These are phyloP conservation scores for Paxillus involutus DNA, from an alignment of 768 basidiomycete species.

Conservation along the genomic window DNA sequence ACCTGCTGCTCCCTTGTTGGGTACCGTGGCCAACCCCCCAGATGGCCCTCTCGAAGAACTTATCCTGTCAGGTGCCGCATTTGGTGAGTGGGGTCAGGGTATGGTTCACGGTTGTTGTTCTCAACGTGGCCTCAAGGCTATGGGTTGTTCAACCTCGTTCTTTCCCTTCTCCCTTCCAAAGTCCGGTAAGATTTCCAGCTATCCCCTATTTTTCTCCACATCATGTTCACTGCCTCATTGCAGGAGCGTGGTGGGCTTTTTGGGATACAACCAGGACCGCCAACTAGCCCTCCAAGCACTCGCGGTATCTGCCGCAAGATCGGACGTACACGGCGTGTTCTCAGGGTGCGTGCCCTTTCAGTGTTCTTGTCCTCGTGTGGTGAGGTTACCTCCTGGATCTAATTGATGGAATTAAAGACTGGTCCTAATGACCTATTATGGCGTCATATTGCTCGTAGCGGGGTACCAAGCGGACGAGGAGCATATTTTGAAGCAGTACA, in stretches of 20 bases:
- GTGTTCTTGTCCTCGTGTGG: neutral
- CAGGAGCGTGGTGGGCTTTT: slow-evolving; percentile 70
- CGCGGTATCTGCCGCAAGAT: slow-evolving; percentile 61
- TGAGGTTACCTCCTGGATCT: neutral
- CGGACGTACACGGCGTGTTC: slow-evolving; percentile 75
- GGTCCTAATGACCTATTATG: slow-evolving; percentile 80
- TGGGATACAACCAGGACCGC: slow-evolving; percentile 76
- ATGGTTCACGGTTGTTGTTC: neutral
- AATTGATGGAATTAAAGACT: slow-evolving; percentile 41
- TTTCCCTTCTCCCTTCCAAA: slow-evolving; percentile 72
- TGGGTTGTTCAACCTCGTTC: slow-evolving; percentile 78
- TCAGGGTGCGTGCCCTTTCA: slow-evolving; percentile 52
- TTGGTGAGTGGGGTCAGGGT: slow-evolving; percentile 46
- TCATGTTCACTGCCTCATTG: neutral
- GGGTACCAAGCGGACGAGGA: slow-evolving; percentile 78
- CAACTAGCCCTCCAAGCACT: slow-evolving; percentile 67
- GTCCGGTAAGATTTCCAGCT: slow-evolving; percentile 48
- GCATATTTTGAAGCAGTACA: slow-evolving; percentile 62
- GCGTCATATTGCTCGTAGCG: slow-evolving; percentile 64
- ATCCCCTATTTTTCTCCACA: neutral
- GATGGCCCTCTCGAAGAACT: slow-evolving; percentile 71
- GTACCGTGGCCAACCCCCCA: slow-evolving; percentile 23
- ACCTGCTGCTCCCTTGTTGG: slow-evolving; percentile 9
- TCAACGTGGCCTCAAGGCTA: slow-evolving; percentile 33
- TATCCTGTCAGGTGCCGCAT: slow-evolving; percentile 74